phyloP scores from a whole-genome alignment of 1,284 basidiomycete species.

The Rhodofomes roseus region DNA sequence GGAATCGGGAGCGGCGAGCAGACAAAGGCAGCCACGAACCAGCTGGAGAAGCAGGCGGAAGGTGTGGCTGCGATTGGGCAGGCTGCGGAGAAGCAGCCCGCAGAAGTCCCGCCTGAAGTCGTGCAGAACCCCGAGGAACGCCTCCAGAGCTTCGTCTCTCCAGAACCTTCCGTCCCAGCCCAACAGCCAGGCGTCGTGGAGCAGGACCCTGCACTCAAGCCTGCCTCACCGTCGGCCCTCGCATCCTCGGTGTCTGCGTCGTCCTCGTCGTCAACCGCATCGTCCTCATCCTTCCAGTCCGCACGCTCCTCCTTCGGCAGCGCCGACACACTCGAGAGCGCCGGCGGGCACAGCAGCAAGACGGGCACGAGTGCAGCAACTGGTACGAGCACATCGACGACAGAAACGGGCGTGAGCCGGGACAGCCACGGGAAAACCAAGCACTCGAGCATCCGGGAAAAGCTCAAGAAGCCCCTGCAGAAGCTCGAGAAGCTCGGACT shows the following conservation, averaged over 20 bases:
- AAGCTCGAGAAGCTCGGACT: conserved; percentile 1
- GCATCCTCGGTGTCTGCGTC: not conserved
- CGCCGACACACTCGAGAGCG: not conserved
- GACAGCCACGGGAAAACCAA: not conserved
- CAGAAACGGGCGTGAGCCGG: not conserved
- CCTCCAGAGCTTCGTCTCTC: not conserved
- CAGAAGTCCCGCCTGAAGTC: not conserved
- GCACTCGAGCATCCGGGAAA: not conserved
- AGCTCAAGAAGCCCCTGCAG: not conserved
- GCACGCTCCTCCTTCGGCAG: not conserved
- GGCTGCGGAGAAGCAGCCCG: not conserved
- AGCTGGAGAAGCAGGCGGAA: not conserved
- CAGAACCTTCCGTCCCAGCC: not conserved
- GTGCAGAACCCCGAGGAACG: not conserved
- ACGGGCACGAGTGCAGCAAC: not conserved
- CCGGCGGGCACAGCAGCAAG: not conserved
- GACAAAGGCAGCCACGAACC: not conserved
- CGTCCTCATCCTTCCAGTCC: conserved; percentile 1
- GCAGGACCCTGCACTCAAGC: not conserved
- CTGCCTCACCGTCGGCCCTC: not conserved
- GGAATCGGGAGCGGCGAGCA: not conserved
- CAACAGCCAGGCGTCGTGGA: not conserved
- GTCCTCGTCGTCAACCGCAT: not conserved
- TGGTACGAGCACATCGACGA: not conserved
- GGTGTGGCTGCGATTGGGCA: not conserved